Evolutionary conservation across 2,329 filamentous ascomycete genomes (phyloP).

Genomic region (Fusarium sp.): DNA sequence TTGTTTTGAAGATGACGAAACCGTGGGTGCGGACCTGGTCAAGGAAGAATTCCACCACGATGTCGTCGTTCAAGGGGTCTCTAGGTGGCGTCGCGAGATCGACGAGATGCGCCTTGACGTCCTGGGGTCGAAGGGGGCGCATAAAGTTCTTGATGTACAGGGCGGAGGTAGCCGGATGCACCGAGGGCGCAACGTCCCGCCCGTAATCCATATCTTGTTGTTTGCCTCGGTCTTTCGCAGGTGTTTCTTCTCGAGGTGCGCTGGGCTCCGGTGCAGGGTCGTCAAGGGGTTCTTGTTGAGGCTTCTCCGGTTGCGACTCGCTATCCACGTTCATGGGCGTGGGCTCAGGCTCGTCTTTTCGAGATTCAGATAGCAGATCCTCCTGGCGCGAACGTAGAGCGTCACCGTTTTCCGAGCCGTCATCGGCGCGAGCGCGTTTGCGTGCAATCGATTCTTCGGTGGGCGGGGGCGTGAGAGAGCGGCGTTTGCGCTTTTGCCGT

Average conservation of each 20-base stretch:
- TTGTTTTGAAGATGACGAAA: slow-evolving; percentile 77
- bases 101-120: slow-evolving; percentile 75
- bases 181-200: slow-evolving; percentile 62
- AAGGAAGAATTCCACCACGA: slow-evolving; percentile 77
- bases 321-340: slow-evolving; percentile 29
- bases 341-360: slow-evolving; percentile 24
- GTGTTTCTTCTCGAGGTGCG: slow-evolving; percentile 2
- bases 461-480: slow-evolving; percentile 70
- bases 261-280: slow-evolving; percentile 5
- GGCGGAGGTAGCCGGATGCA: slow-evolving; percentile 78
- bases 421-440: slow-evolving; percentile 65
- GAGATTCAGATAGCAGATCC: slow-evolving; percentile 11
- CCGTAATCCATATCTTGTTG: slow-evolving; percentile 50
- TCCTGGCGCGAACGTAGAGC: slow-evolving; percentile 25
- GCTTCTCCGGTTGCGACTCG: slow-evolving; percentile 15
- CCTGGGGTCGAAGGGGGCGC: slow-evolving; percentile 78
- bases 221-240: slow-evolving; percentile 18
- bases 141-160: slow-evolving; percentile 93
- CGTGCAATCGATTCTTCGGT: slow-evolving; percentile 62
- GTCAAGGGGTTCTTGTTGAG: slow-evolving; percentile 1
- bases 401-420: slow-evolving; percentile 23
- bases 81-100: slow-evolving; percentile 72
- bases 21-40: slow-evolving; percentile 90
- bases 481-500: slow-evolving; percentile 72
- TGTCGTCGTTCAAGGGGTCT: slow-evolving; percentile 61